Conservation (phyloP, 106 monocot species). For the Triglochin maritima region DNA sequence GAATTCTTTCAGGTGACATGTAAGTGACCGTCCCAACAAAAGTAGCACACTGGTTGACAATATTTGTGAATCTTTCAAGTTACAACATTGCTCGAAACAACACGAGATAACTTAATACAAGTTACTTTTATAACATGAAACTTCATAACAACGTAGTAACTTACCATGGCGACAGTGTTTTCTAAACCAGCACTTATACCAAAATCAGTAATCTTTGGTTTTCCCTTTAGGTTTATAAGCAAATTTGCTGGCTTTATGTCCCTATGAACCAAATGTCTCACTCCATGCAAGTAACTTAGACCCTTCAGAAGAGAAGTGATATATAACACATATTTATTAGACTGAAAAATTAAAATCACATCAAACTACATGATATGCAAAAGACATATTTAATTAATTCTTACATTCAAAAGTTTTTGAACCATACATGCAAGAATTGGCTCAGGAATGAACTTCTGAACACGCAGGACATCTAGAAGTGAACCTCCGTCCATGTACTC, state of each 20-base stretch:
- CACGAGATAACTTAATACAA: too few relatives aligned
- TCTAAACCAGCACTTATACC: slow-evolving; percentile 96
- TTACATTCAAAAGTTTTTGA: slow-evolving; percentile 66
- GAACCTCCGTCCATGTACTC: slow-evolving; percentile 99
- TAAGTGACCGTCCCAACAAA: slow-evolving; percentile 99
- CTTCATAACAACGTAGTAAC: neutral
- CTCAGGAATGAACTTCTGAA: slow-evolving; percentile 66
- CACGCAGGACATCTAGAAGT: slow-evolving; percentile 66
- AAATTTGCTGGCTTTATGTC: slow-evolving; percentile 99
- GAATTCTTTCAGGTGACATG: slow-evolving; percentile 99
- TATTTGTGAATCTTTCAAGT: neutral
- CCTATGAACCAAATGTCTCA: slow-evolving; percentile 86
- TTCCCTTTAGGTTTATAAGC: slow-evolving; percentile 94
- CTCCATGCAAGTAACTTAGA: slow-evolving; percentile 73
- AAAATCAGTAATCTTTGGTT: slow-evolving; percentile 93
- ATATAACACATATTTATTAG: neutral
- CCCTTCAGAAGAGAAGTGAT: slow-evolving; percentile 36
- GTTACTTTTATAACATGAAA: too few relatives aligned
- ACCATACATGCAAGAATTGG: slow-evolving; percentile 62
- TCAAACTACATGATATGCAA: neutral
- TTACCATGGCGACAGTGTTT: slow-evolving; percentile 84
- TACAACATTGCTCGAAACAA: too few relatives aligned
- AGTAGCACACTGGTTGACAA: slow-evolving; percentile 72
- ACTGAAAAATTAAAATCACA: slow-evolving; percentile 2
- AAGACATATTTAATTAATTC: slow-evolving; percentile 6